These are phyloP conservation scores for Trametopsis cervina DNA, from an alignment of 768 basidiomycete genomes.

Conservation along the genomic window DNA sequence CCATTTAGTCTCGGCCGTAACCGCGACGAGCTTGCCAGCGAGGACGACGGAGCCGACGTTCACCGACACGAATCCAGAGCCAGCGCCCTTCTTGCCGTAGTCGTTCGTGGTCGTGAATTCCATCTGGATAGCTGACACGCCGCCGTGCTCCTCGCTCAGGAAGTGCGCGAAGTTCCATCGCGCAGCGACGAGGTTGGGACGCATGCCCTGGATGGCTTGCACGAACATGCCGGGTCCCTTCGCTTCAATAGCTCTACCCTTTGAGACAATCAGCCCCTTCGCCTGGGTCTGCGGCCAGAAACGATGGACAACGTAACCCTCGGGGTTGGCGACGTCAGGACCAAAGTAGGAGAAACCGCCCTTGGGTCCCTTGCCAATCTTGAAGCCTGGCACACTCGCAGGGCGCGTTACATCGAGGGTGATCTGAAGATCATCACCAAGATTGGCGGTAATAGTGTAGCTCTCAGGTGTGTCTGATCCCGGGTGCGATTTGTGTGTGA, in stretches of 20 bases:
- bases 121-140: conserved; percentile 89
- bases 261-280: conserved; percentile 60
- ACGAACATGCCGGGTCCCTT: conserved; percentile 79
- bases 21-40: conserved; percentile 64
- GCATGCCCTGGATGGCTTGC: conserved; percentile 98
- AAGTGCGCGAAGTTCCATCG: conserved; percentile 96
- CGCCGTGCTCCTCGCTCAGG: conserved; percentile 64
- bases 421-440: conserved; percentile 74
- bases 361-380: conserved; percentile 80
- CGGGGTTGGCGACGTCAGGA: conserved; percentile 53
- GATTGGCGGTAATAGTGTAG: conserved; percentile 75
- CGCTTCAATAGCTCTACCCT: conserved; percentile 51
- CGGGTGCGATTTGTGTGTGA: conserved; percentile 56
- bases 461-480: conserved; percentile 61
- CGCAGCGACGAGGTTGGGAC: conserved; percentile 87
- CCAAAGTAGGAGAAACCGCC: conserved; percentile 92
- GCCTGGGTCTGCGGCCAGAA: conserved; percentile 76
- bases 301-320: conserved; percentile 83
- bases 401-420: conserved; percentile 69
- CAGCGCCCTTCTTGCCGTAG: conserved; percentile 73
- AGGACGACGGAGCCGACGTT: conserved; percentile 84
- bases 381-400: conserved; percentile 74
- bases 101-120: conserved; percentile 83
- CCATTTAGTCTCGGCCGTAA: conserved; percentile 78
- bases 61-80: conserved; percentile 77